These are phyloP conservation scores for Pterocarpus macrocarpus DNA, from an alignment of 306 rosid species.

Conservation along the genomic window DNA sequence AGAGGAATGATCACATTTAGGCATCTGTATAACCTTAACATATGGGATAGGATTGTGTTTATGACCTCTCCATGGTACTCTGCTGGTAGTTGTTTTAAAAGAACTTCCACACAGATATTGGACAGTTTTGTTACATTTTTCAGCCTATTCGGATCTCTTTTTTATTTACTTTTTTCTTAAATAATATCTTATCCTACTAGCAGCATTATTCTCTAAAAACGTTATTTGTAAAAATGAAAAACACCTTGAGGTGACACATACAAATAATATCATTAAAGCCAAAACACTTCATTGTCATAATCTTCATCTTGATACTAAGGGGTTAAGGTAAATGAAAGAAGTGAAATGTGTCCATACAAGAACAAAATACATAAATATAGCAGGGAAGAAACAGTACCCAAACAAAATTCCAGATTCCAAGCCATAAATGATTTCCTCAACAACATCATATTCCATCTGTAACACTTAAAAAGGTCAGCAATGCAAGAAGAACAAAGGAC, in stretches of 20 bases:
- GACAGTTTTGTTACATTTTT: not conserved
- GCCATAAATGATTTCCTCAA: slow-evolving; percentile 94
- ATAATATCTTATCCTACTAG: not conserved
- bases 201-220: slow-evolving; percentile 10
- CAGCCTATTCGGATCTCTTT: not conserved
- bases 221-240: not conserved
- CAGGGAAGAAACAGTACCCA: slow-evolving; percentile 67
- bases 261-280: slow-evolving; percentile 2
- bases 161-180: not conserved
- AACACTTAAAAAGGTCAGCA: slow-evolving; percentile 51
- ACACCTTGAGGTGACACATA: not conserved
- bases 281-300: slow-evolving; percentile 23
- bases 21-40: not conserved
- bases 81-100: slow-evolving; percentile 11
- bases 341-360: slow-evolving; percentile 22
- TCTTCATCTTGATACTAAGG: slow-evolving; percentile 28
- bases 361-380: slow-evolving; percentile 22
- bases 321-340: slow-evolving; percentile 28
- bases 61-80: not conserved
- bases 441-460: slow-evolving; percentile 94
- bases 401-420: slow-evolving; percentile 97
- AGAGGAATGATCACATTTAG: slow-evolving; percentile 23
- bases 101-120: not conserved
- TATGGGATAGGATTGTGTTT: slow-evolving; percentile 16
- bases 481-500: slow-evolving; percentile 2